These are phyloP conservation scores for Vitis rupestris DNA, from an alignment of 164 flowering plant species.

Conservation along the genomic window DNA sequence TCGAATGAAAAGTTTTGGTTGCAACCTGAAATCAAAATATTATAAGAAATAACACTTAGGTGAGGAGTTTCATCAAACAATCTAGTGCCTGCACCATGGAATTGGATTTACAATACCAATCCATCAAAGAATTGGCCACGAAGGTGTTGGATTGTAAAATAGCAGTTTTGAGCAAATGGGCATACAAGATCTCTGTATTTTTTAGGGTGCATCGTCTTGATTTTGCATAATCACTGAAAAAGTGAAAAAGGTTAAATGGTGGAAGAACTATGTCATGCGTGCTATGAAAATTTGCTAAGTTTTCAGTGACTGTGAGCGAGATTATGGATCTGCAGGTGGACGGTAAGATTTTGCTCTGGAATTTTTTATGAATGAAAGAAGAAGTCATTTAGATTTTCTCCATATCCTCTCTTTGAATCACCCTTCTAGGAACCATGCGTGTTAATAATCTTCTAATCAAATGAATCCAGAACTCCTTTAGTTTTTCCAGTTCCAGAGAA, in stretches of 20 bases:
- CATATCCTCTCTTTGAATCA: too few relatives aligned
- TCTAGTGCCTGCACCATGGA: constrained; percentile 36
- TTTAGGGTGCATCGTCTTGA: constrained; percentile 24
- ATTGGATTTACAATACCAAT: constrained; percentile 38
- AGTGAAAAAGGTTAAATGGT: constrained; percentile 26
- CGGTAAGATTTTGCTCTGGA: constrained; percentile 5
- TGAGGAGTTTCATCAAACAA: constrained; percentile 51
- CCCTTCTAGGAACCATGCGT: too few relatives aligned
- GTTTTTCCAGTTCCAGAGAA: too few relatives aligned
- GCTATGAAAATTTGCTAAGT: constrained; percentile 12
- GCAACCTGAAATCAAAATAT: constrained; percentile 55
- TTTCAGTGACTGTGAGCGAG: constrained; percentile 23
- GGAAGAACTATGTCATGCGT: constrained; percentile 12
- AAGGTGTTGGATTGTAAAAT: constrained; percentile 21
- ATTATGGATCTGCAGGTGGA: constrained; percentile 25
- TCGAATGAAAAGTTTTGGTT: constrained; percentile 31
- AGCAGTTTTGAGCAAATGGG: constrained; percentile 42
- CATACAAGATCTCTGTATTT: constrained; percentile 38
- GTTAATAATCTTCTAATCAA: too few relatives aligned
- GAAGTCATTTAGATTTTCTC: constrained; percentile 26
- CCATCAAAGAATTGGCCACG: constrained; percentile 39
- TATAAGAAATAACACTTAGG: constrained; percentile 52
- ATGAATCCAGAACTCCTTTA: too few relatives aligned
- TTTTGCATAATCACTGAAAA: constrained; percentile 29
- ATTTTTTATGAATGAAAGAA: constrained; percentile 12